A percentile compares a stretch with the other conserved stretches of the same genome.
These are phyloP conservation scores for Pseudocohnilembus persalinus DNA, from an alignment of 169 alveolate genomes.

Conservation along the genomic window DNA sequence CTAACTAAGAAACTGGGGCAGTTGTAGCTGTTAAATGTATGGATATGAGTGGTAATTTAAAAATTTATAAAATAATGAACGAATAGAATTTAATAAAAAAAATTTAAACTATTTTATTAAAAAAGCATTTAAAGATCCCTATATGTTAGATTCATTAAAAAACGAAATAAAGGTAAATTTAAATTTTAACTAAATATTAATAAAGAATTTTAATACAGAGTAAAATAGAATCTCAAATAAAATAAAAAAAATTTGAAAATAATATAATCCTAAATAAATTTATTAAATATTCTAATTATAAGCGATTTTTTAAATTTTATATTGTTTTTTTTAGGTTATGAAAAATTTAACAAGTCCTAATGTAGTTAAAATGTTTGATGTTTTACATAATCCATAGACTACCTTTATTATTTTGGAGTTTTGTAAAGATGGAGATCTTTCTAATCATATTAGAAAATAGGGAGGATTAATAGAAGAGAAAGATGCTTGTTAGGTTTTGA, in stretches of 20 bases:
- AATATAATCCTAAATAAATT: no score
- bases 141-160: conserved; percentile 54
- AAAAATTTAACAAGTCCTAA: conserved; percentile 38
- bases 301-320: no score
- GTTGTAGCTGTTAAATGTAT: conserved; percentile 57
- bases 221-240: no score
- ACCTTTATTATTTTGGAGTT: conserved; percentile 39
- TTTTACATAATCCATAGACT: conserved; percentile 11
- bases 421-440: conserved; percentile 33
- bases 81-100: no score
- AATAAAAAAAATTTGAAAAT: no score
- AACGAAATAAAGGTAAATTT: conserved; percentile 33
- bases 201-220: no score
- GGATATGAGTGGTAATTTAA: conserved; percentile 25
- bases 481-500: conserved; percentile 36
- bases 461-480: conserved; percentile 28
- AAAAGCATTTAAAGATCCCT: conserved; percentile 22
- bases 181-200: no score
- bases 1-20: conserved; percentile 43
- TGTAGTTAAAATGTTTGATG: conserved; percentile 27
- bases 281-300: background rate
- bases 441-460: conserved; percentile 18
- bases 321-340: conserved; percentile 22
- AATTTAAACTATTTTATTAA: no score
- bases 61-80: no score